phyloP scores from a whole-genome alignment of 371 early-diverging fungal genomes.

The Rhizoclosmatium hyalinum region DNA sequence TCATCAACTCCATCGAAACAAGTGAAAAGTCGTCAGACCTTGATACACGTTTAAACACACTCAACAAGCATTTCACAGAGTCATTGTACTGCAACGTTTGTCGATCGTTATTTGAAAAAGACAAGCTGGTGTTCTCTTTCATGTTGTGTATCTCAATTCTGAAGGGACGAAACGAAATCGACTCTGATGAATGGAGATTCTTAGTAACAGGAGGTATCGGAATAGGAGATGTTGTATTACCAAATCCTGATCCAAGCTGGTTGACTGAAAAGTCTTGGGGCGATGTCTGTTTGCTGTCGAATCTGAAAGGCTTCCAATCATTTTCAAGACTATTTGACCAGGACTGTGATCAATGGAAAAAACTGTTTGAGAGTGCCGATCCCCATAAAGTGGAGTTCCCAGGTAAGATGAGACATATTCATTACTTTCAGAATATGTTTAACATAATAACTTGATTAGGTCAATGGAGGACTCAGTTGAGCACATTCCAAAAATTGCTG shows the following conservation, averaged over 20 bases:
- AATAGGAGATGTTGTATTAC: slow-evolving; percentile 30
- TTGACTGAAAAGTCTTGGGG: slow-evolving; percentile 56
- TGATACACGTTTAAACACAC: slow-evolving; percentile 41
- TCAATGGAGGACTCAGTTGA: slow-evolving; percentile 46
- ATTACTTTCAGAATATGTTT: background rate
- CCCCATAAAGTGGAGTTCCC: slow-evolving; percentile 53
- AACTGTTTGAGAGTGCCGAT: slow-evolving; percentile 51
- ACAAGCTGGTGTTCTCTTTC: slow-evolving; percentile 64
- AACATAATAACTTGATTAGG: slow-evolving; percentile 30
- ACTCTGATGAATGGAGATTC: slow-evolving; percentile 58
- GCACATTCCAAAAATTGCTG: slow-evolving; percentile 52
- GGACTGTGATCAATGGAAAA: slow-evolving; percentile 51
- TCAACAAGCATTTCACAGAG: slow-evolving; percentile 54
- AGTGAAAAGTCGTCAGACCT: slow-evolving; percentile 60
- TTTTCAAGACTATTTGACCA: slow-evolving; percentile 42
- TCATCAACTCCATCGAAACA: slow-evolving; percentile 54
- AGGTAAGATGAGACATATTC: slow-evolving; percentile 32
- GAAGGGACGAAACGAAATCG: slow-evolving; percentile 47
- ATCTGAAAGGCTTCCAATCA: slow-evolving; percentile 39
- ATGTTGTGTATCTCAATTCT: slow-evolving; percentile 54
- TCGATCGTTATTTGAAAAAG: slow-evolving; percentile 63
- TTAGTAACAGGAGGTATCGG: slow-evolving; percentile 59
- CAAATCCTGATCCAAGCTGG: slow-evolving; percentile 58
- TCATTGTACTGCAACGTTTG: slow-evolving; percentile 61
- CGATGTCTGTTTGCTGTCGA: slow-evolving; percentile 50